phyloP scores from a whole-genome alignment of 768 basidiomycete genomes.

The Phylloporus rhodoxanthus region DNA sequence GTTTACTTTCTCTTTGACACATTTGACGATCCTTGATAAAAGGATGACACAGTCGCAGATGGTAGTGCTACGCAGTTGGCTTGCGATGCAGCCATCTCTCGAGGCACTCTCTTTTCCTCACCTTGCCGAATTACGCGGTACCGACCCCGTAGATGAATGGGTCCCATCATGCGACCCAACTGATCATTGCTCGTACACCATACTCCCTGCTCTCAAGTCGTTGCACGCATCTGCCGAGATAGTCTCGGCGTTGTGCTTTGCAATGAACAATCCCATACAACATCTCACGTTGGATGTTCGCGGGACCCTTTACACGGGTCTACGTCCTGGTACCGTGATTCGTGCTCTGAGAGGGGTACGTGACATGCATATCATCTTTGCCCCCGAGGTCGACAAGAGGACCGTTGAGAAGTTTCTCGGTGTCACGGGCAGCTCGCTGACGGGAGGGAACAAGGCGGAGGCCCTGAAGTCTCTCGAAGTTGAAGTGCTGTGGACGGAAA shows the following conservation, averaged over 20 bases:
- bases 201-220: constrained; percentile 24
- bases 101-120: constrained; percentile 26
- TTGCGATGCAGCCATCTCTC: constrained; percentile 21
- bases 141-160: constrained; percentile 11
- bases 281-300: constrained; percentile 22
- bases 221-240: constrained; percentile 26
- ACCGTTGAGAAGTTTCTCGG: constrained; percentile 30
- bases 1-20: constrained; percentile 20
- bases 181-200: neutral
- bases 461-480: constrained; percentile 23
- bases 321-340: constrained; percentile 24
- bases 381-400: constrained; percentile 29
- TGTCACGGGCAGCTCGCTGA: constrained; percentile 19
- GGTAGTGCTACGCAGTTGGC: constrained; percentile 19
- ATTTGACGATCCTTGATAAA: constrained; percentile 26
- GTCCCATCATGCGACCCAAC: neutral
- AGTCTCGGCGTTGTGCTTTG: constrained; percentile 15
- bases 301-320: constrained; percentile 26
- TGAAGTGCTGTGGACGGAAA: constrained; percentile 24
- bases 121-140: constrained; percentile 12
- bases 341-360: constrained; percentile 25
- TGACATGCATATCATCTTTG: constrained; percentile 27
- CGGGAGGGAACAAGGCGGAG: constrained; percentile 6
- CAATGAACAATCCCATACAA: constrained; percentile 14
- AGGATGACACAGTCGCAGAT: constrained; percentile 20